These are phyloP conservation scores for Rhizopus stolonifer DNA, from an alignment of 371 early-diverging fungal species.

Conservation along the genomic window DNA sequence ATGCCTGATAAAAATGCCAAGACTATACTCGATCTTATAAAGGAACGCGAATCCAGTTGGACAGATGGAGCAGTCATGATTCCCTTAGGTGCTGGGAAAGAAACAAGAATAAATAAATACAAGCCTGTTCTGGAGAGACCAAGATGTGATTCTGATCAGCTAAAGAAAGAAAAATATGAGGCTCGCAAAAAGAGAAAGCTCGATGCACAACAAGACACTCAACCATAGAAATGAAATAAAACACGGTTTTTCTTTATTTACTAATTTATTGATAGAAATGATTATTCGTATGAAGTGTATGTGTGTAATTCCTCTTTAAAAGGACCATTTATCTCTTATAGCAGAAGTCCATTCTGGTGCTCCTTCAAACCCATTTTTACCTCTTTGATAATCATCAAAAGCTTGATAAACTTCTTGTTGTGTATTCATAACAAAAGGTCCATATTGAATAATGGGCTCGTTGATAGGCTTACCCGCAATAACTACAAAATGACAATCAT, in stretches of 20 bases:
- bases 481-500: slow-evolving; percentile 57
- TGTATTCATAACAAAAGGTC: slow-evolving; percentile 66
- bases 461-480: slow-evolving; percentile 60
- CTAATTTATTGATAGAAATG: too few species aligned
- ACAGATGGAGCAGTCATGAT: slow-evolving; percentile 16
- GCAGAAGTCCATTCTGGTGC: slow-evolving; percentile 42
- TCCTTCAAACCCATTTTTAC: slow-evolving; percentile 58
- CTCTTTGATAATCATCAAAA: slow-evolving; percentile 49
- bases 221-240: background rate
- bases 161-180: slow-evolving; percentile 43
- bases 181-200: slow-evolving; percentile 40
- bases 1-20: slow-evolving; percentile 15
- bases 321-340: slow-evolving; percentile 21
- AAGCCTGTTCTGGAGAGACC: slow-evolving; percentile 30
- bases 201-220: slow-evolving; percentile 4
- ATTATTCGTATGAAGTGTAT: too few species aligned
- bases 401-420: slow-evolving; percentile 54
- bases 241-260: background rate
- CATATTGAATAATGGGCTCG: slow-evolving; percentile 60
- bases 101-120: slow-evolving; percentile 28
- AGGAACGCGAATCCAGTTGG: slow-evolving; percentile 1
- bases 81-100: slow-evolving; percentile 40
- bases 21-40: slow-evolving; percentile 16
- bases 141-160: slow-evolving; percentile 45
- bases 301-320: too few species aligned